Percentiles rank a stretch among this genome's conserved stretches.
These are phyloP conservation scores for Musa beccarii DNA, from an alignment of 176 grass and related monocot species.

Conservation along the genomic window DNA sequence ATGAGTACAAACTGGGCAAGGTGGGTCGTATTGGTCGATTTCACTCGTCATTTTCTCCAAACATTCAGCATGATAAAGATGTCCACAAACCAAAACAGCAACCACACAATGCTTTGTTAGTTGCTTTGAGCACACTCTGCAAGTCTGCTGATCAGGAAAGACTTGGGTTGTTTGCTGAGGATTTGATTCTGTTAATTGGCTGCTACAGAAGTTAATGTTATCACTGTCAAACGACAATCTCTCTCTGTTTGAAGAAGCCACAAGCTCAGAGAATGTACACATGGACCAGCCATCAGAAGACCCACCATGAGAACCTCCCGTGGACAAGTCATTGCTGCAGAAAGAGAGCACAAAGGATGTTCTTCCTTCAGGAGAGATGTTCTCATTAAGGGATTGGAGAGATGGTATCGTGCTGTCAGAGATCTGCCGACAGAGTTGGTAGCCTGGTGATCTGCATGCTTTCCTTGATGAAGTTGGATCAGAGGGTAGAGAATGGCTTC, in stretches of 20 bases:
- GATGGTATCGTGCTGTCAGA: slow-evolving; percentile 42
- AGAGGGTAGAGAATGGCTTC: slow-evolving; percentile 23
- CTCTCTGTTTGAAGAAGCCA: slow-evolving; percentile 50
- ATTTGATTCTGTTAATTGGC: slow-evolving; percentile 16
- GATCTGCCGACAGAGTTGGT: slow-evolving; percentile 45
- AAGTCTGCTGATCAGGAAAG: slow-evolving; percentile 51
- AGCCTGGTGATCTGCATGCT: slow-evolving; percentile 28
- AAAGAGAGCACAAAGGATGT: slow-evolving; percentile 19
- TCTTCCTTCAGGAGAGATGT: slow-evolving; percentile 21
- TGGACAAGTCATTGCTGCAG: slow-evolving; percentile 21
- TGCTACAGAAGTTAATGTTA: slow-evolving; percentile 20
- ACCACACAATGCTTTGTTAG: slow-evolving; percentile 34
- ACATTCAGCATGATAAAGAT: slow-evolving; percentile 62
- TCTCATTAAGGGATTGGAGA: slow-evolving; percentile 39
- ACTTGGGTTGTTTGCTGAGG: slow-evolving; percentile 5
- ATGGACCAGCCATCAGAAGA: slow-evolving; percentile 65
- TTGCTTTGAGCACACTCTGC: slow-evolving; percentile 60
- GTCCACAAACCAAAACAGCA: slow-evolving; percentile 57
- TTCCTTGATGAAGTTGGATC: slow-evolving; percentile 49
- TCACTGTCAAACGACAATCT: slow-evolving; percentile 66
- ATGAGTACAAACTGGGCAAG: slow-evolving; percentile 52
- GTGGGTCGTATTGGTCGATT: slow-evolving; percentile 57
- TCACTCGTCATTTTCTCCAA: slow-evolving; percentile 60
- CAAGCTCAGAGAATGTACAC: slow-evolving; percentile 49
- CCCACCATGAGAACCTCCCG: slow-evolving; percentile 27